Base-by-base conservation (phyloP, 225 moss, liverwort and hornwort genomes). In the Polytrichum formosum region DNA sequence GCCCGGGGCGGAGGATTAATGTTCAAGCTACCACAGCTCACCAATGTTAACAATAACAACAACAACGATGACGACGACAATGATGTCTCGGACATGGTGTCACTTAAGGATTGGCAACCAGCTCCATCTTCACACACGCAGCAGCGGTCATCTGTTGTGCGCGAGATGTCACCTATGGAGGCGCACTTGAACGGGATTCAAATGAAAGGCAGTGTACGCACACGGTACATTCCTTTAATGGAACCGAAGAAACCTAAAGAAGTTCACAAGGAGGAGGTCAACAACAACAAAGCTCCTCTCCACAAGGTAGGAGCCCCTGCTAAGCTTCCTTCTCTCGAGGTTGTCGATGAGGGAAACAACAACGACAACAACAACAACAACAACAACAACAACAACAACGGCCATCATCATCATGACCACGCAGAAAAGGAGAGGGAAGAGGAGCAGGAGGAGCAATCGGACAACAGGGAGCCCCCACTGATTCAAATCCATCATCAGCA, bases 51-150 rank as follows among this genome's bases (percentile, higher is more conserved):
- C 23, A 74, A 75, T 2, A 71, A 80, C 61, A 77, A 82, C 37
- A 37, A 76, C 6, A 63, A 28, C 68, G 72, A 65, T 5, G 77
- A 69, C 23, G 73, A 75, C 5, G 75, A 80, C 61, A 72, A 80
- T 27, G 86, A 86, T 21, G 67, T 58, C 20, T 67, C 74, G 27
- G 80, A 83, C 69, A 73, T 70, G 54, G 75, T 83, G 72, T 87
- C 87, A 29, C 81, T 87, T 17, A 83, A 83, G 67, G 83, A 87
- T 69, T 86, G 86, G 86, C 77, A 77, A 31, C 86, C 83, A 1
- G 54, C 8, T 21, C 65, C 62, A 7, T 26, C 53, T 67, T 62
- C 28, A 2, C 66, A 5, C 85, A 7, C 71, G 61, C 74, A 71
- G 71, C 69, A 73, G 61, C 63, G 79, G 82, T 72, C 56, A 76